phyloP scores from a whole-genome alignment of 345 rosid species.

The Salix koriyanagi region DNA sequence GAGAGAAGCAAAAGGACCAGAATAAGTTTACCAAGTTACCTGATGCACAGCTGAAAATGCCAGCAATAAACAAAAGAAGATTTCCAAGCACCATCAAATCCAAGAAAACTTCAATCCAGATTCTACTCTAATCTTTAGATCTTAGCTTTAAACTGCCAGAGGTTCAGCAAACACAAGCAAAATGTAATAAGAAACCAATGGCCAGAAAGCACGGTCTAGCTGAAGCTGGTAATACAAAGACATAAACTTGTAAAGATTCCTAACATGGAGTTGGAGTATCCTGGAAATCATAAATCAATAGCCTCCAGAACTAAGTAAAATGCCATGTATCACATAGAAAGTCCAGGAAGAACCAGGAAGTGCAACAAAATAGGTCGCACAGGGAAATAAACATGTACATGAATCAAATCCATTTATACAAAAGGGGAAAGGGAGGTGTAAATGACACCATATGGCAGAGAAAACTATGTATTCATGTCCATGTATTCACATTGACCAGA shows the following conservation, averaged over 20 bases:
- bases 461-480: neutral
- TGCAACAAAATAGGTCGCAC: neutral
- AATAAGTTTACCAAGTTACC: constrained; percentile 41
- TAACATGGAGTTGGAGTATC: neutral
- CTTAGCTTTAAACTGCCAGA: constrained; percentile 18
- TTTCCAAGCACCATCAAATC: constrained; percentile 50
- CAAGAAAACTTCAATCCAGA: constrained; percentile 12
- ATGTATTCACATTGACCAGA: neutral
- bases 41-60: constrained; percentile 33
- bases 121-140: neutral
- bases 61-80: constrained; percentile 38
- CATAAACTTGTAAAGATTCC: neutral
- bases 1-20: neutral
- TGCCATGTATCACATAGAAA: neutral
- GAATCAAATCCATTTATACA: neutral
- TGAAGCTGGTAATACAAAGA: neutral
- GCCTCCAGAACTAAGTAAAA: neutral
- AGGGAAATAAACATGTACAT: neutral
- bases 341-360: neutral
- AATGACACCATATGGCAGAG: neutral
- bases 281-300: neutral
- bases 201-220: constrained; percentile 5
- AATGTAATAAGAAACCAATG: neutral
- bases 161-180: constrained; percentile 14
- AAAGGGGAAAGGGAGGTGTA: neutral